Evolutionary conservation across 1,284 basidiomycete genomes (phyloP).

Genomic region (Pyrrhoderma lamaoense): DNA sequence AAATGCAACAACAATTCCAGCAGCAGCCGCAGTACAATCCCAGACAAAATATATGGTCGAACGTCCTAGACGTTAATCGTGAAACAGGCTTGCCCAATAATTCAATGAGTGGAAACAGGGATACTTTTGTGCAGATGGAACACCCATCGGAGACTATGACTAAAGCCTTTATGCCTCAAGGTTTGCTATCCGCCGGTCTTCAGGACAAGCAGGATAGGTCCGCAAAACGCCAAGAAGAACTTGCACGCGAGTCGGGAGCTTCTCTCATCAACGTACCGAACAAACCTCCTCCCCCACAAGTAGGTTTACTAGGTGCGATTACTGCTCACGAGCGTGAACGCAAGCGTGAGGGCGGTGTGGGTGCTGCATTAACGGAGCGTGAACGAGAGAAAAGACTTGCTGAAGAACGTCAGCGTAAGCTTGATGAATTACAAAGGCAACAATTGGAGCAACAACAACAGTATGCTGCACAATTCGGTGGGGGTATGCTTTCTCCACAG

Average conservation of each 20-base stretch:
- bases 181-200: slow-evolving; percentile 88
- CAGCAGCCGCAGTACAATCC: slow-evolving; percentile 31
- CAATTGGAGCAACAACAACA: slow-evolving; percentile 85
- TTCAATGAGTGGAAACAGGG: slow-evolving; percentile 27
- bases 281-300: slow-evolving; percentile 93
- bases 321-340: slow-evolving; percentile 92
- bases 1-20: slow-evolving; percentile 23
- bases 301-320: slow-evolving; percentile 92
- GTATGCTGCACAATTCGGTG: slow-evolving; percentile 29
- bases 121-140: slow-evolving; percentile 82
- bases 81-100: slow-evolving; percentile 32
- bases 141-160: slow-evolving; percentile 70
- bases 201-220: slow-evolving; percentile 94
- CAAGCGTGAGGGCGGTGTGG: slow-evolving; percentile 90
- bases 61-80: slow-evolving; percentile 70
- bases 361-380: slow-evolving; percentile 89
- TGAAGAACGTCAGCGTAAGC: slow-evolving; percentile 86
- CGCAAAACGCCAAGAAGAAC: slow-evolving; percentile 89
- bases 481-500: slow-evolving; percentile 32
- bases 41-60: slow-evolving; percentile 75
- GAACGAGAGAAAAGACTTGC: slow-evolving; percentile 87
- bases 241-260: slow-evolving; percentile 83
- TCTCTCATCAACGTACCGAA: slow-evolving; percentile 90
- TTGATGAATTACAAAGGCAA: slow-evolving; percentile 84
- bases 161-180: slow-evolving; percentile 91